These are phyloP conservation scores for Kodamaea neixiangensis DNA, from an alignment of 805 yeast species.

Conservation along the genomic window DNA sequence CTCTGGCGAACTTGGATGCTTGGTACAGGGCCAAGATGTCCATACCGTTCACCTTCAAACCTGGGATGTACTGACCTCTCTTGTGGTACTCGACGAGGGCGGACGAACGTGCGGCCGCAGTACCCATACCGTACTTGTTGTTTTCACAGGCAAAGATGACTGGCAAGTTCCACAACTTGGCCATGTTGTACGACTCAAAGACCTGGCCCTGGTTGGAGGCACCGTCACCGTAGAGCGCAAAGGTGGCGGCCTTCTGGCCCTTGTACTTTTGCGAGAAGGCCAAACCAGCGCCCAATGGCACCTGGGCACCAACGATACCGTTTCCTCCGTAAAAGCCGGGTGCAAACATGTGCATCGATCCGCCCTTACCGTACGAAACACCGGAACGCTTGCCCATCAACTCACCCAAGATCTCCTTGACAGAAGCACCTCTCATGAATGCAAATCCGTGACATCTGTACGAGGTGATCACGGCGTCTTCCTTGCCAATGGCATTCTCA, in stretches of 20 bases:
- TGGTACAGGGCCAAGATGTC: constrained; percentile 93
- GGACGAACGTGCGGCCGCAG: constrained; percentile 94
- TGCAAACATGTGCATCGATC: constrained; percentile 98
- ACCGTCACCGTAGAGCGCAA: constrained; percentile 96
- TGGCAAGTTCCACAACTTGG: constrained; percentile 97
- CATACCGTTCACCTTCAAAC: constrained; percentile 98
- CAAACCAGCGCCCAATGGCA: constrained; percentile 95
- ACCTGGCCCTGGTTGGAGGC: constrained; percentile 99
- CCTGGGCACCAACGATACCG: constrained; percentile 99
- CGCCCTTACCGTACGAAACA: constrained; percentile 97
- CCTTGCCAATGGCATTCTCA: constrained; percentile 84
- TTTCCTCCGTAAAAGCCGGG: constrained; percentile 98
- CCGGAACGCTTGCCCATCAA: constrained; percentile 96
- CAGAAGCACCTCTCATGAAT: constrained; percentile 92
- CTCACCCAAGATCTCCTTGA: constrained; percentile 88
- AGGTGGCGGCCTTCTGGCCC: constrained; percentile 75
- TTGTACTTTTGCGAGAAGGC: constrained; percentile 98
- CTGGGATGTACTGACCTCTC: constrained; percentile 99
- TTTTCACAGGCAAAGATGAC: constrained; percentile 95
- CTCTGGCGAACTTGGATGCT: constrained; percentile 96
- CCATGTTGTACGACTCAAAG: constrained; percentile 97
- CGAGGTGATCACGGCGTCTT: constrained; percentile 92
- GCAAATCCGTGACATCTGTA: constrained; percentile 99
- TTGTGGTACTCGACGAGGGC: constrained; percentile 96
- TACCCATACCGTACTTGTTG: constrained; percentile 99